Evolutionary conservation across 192 early-diverging fungal genomes (phyloP).

Genomic region (Gaertneriomyces sp.): DNA sequence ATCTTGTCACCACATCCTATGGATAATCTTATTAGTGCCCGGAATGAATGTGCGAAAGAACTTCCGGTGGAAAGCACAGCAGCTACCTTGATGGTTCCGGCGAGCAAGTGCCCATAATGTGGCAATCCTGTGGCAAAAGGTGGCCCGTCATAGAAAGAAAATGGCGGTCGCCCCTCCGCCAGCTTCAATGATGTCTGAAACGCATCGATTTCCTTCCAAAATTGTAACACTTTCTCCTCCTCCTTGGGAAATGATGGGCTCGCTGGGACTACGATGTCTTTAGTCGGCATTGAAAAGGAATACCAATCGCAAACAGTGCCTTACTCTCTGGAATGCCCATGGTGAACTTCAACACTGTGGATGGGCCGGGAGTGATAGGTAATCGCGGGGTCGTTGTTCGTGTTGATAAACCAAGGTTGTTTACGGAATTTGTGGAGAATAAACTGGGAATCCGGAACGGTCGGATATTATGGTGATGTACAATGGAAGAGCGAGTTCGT

Average conservation of each 20-base stretch:
- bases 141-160: slow-evolving; percentile 96
- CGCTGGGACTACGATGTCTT: slow-evolving; percentile 37
- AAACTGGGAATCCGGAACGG: too few species aligned
- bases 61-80: background rate
- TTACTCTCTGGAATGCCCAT: slow-evolving; percentile 13
- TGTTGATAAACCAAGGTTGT: too few species aligned
- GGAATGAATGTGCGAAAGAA: background rate
- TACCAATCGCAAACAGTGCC: background rate
- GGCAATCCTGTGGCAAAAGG: slow-evolving; percentile 98
- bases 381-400: background rate
- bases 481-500: too few species aligned
- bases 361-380: background rate
- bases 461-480: too few species aligned
- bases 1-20: slow-evolving; percentile 94
- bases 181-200: slow-evolving; percentile 87
- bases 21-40: background rate
- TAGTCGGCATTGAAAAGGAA: background rate
- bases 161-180: slow-evolving; percentile 81
- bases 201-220: slow-evolving; percentile 98
- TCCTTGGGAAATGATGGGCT: slow-evolving; percentile 85
- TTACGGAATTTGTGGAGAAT: too few species aligned
- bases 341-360: background rate
- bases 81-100: slow-evolving; percentile 94
- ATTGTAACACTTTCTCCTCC: slow-evolving; percentile 88
- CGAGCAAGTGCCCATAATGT: slow-evolving; percentile 97